These are phyloP conservation scores for Dillenia suffruticosa DNA, from an alignment of 164 flowering plant species.

Conservation along the genomic window DNA sequence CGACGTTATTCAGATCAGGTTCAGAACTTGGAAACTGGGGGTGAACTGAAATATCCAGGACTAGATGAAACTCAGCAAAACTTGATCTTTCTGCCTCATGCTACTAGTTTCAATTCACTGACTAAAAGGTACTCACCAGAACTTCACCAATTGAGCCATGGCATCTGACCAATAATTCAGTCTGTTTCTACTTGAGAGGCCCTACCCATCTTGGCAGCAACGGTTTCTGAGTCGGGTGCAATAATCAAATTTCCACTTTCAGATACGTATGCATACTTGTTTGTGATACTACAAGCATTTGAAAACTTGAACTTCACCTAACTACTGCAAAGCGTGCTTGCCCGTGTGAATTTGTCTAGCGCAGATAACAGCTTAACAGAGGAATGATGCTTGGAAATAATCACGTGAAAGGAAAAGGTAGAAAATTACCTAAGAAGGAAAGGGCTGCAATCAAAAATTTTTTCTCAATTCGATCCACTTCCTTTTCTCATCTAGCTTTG, in stretches of 20 bases:
- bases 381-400: background rate
- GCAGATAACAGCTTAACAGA: too few species aligned
- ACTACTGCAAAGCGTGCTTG: too few species aligned
- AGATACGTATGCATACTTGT: slow-evolving; percentile 57
- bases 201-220: slow-evolving; percentile 41
- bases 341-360: too few species aligned
- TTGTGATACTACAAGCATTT: too few species aligned
- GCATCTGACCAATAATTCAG: background rate
- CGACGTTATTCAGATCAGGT: too few species aligned
- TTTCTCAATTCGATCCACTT: slow-evolving; percentile 82
- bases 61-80: too few species aligned
- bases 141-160: background rate
- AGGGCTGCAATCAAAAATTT: slow-evolving; percentile 92
- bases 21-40: too few species aligned
- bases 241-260: slow-evolving; percentile 67
- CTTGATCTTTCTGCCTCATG: too few species aligned
- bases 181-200: slow-evolving; percentile 26
- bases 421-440: slow-evolving; percentile 83
- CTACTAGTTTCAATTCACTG: too few species aligned
- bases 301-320: too few species aligned
- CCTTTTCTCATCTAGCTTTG: slow-evolving; percentile 84
- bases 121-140: too few species aligned
- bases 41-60: too few species aligned
- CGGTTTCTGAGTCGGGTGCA: slow-evolving; percentile 49
- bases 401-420: background rate